Conservation (phyloP, 345 rosid species). For the Gossypium anomalum region DNA sequence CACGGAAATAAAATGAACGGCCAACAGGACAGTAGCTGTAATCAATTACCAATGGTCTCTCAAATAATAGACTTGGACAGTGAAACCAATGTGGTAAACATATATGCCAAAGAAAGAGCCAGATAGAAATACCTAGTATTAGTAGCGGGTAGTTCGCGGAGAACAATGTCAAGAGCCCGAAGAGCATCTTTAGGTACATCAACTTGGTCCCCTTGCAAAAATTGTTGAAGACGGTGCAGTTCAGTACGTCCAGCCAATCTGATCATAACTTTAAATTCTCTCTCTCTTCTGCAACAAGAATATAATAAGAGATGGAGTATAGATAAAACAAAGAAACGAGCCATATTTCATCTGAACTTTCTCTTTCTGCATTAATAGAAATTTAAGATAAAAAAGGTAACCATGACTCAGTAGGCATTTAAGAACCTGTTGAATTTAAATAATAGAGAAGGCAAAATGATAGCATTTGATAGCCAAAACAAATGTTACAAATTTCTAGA, state of each 20-base stretch:
- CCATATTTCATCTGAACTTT: background rate
- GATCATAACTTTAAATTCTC: conserved; percentile 65
- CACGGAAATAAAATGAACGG: too few relatives aligned
- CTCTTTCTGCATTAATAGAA: background rate
- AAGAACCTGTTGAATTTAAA: background rate
- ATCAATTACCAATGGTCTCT: conserved; percentile 4
- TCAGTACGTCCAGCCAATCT: conserved; percentile 85
- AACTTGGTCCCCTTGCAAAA: conserved; percentile 76
- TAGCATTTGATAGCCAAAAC: background rate
- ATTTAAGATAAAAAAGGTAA: background rate
- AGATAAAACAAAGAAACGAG: background rate
- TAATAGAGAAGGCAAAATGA: background rate
- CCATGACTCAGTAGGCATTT: background rate
- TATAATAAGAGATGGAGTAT: background rate
- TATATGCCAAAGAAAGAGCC: conserved; percentile 16
- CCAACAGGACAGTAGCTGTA: too few relatives aligned
- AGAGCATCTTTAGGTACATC: conserved; percentile 95
- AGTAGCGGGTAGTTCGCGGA: conserved; percentile 76
- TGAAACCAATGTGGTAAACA: background rate
- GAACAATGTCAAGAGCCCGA: conserved; percentile 93
- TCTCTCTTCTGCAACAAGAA: conserved; percentile 51
- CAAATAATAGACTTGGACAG: background rate
- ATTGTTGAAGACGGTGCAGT: conserved; percentile 71
- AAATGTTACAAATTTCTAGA: background rate
- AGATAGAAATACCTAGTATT: conserved; percentile 31